phyloP scores from a whole-genome alignment of 805 yeast species.

The Lachancea lanzarotensis region DNA sequence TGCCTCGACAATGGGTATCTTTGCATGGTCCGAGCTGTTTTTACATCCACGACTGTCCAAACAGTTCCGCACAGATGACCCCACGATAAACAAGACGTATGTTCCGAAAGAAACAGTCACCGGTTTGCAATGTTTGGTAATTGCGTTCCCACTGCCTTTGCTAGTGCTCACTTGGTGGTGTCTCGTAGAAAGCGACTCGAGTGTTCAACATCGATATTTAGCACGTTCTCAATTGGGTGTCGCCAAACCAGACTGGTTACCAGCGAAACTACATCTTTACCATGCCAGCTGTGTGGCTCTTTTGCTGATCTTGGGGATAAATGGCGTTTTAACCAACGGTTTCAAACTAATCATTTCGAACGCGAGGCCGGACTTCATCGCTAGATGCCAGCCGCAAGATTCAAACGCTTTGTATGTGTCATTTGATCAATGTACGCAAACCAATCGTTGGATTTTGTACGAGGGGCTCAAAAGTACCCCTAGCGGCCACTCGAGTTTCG shows the following conservation, averaged over 20 bases:
- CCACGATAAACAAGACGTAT: constrained; percentile 16
- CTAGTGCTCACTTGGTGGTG: constrained; percentile 9
- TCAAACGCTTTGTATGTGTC: constrained; percentile 9
- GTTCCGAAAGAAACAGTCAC: constrained; percentile 20
- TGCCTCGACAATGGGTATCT: not conserved
- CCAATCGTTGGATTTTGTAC: constrained; percentile 14
- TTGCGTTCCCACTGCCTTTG: constrained; percentile 14
- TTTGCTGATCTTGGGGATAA: constrained; percentile 17
- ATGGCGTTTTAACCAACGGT: constrained; percentile 23
- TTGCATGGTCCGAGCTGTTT: constrained; percentile 7
- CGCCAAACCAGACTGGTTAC: constrained; percentile 15
- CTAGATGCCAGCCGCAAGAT: constrained; percentile 17
- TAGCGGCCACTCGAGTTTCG: constrained; percentile 29
- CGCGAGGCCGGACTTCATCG: constrained; percentile 28
- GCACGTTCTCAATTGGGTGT: constrained; percentile 4
- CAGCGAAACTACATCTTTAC: constrained; percentile 19
- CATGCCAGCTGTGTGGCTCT: constrained; percentile 20
- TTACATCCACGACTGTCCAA: constrained; percentile 6
- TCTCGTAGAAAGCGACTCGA: constrained; percentile 5
- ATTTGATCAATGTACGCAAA: constrained; percentile 11
- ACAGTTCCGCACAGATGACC: constrained; percentile 9
- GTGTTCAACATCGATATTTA: constrained; percentile 1
- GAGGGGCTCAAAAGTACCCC: constrained; percentile 31
- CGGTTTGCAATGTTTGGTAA: constrained; percentile 17
- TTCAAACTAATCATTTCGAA: constrained; percentile 24